A percentile compares a stretch with the other conserved stretches of the same genome.
phyloP scores from a whole-genome alignment of 148 eudicot genomes.

The Dysphania ambrosioides region DNA sequence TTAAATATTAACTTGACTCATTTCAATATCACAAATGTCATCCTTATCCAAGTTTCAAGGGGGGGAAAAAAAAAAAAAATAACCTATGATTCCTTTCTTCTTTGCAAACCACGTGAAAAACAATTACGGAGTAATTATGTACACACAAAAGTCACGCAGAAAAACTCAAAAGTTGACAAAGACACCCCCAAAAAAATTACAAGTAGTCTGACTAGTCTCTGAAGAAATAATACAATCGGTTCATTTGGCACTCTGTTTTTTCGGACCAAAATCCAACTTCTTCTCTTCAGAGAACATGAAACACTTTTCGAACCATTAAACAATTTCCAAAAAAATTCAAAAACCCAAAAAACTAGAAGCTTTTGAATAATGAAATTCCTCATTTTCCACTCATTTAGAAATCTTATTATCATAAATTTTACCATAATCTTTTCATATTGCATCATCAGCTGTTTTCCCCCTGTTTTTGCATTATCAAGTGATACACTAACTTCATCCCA shows the following conservation, averaged over 20 bases:
- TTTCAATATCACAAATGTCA: no score
- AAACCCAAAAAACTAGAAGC: background rate
- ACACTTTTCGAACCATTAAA: background rate
- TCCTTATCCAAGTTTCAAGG: no score
- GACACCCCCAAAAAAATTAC: background rate
- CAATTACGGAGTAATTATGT: background rate
- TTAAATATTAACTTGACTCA: no score
- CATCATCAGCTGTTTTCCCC: slow-evolving; percentile 26
- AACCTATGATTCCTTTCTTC: no score
- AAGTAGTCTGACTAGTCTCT: no score
- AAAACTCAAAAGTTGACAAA: background rate
- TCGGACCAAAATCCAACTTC: slow-evolving; percentile 14
- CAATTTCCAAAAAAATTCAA: background rate
- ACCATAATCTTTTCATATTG: background rate
- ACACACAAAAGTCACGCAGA: background rate
- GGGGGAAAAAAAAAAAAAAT: no score
- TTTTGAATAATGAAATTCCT: slow-evolving; percentile 17
- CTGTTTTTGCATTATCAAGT: slow-evolving; percentile 15
- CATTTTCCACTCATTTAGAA: background rate
- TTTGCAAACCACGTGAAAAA: background rate
- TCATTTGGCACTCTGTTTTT: background rate
- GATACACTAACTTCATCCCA: slow-evolving; percentile 32
- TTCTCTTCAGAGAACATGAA: slow-evolving; percentile 13
- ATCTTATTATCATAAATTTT: background rate
- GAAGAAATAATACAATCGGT: no score